Evolutionary conservation across 345 rosid species (phyloP), one percentile per base, ranked within the genome.

Genomic region (Sonneratia caseolaris): DNA sequence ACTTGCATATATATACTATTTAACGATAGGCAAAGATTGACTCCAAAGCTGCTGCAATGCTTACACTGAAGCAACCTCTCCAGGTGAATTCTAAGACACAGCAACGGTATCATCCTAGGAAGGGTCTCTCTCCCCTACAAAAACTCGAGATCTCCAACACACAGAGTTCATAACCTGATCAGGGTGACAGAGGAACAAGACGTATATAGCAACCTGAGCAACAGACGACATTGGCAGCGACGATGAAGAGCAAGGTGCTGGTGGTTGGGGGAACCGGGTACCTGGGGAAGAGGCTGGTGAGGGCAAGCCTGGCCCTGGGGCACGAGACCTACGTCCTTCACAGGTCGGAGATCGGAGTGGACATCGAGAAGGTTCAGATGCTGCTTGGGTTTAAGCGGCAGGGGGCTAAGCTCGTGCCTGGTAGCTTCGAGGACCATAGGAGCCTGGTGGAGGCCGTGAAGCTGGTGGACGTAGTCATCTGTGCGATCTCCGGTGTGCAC

Each of bases 401-500:
- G 27, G 96, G 98, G 0, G 97, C 86, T 61, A 81, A 43, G 38
- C 82, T 91, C 7, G 83, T 93, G 0, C 42, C 72, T 7, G 98
- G 79, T 47, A 91, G 96, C 37, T 86, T 91, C 19, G 37, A 81
- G 45, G 90, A 93, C 71, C 87, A 82, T 49, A 78, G 7, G 24
- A 81, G 85, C 80, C 85, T 85, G 37, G 80, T 83, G 3, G 65
- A 76, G 15, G 86, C 96, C 14, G 89, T 91, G n/a, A 89, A 81
- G 61, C 81, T 83, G 57, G 94, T 82, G 16, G 94, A 89, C 22
- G 92, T 88, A 13, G 97, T 93, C 15, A 80, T 93, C 43, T 93
- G 86, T 53, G 87, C 96, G 27, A 82, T 91, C 70, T 93, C 96
- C 1, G 98, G 94, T 7, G 96, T 91, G 40, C 98, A 93, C 49